Base-by-base conservation (phyloP, 805 yeast genomes). In the Priceomyces melissophilus region DNA sequence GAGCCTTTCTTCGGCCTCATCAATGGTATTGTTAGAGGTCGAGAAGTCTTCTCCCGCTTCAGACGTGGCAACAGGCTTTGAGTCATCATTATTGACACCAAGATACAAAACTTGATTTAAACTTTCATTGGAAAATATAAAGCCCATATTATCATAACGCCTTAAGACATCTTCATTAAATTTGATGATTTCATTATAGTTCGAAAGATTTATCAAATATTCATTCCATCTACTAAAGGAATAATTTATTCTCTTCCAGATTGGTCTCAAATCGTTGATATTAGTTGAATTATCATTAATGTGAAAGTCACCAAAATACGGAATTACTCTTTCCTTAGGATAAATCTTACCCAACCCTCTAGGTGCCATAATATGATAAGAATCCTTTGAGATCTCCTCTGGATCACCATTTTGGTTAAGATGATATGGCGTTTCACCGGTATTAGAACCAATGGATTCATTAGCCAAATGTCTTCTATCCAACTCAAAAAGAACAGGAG, bases 401-500 rank as follows among this genome's bases (percentile, higher is more conserved):
- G 14, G n/a, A 15, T 35, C 38, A 10, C 47, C 41, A 15, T 42
- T 45, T 4, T 38, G 25, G n/a, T 17, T n/a, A 45, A 10, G 13
- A 20, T 32, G 32, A 17, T 32, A 20, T 20, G 41, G 29, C 4
- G 33, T 13, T n/a, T 12, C 10, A 11, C 23, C 12, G 16, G 13
- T 33, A 2, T 48, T 43, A 9, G 39, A 13, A 30, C 39, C 40
- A n/a, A 47, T 34, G 13, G 53, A 43, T 9, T 63, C 67, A 43
- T 61, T 64, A 10, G 66, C 64, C 60, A 85, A 70, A 37, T 82
- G 75, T 50, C 93, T 73, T 54, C 93, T 76, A 47, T 88, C 95
- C 28, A 91, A 70, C 55, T 90, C 97, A 63, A 86, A 87, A 7
- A 87, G 82, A 16, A 91, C 95, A 2, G 95, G 96, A 0, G 93